Evolutionary conservation across 305 asterid species (phyloP).

Genomic region (Withania somnifera): DNA sequence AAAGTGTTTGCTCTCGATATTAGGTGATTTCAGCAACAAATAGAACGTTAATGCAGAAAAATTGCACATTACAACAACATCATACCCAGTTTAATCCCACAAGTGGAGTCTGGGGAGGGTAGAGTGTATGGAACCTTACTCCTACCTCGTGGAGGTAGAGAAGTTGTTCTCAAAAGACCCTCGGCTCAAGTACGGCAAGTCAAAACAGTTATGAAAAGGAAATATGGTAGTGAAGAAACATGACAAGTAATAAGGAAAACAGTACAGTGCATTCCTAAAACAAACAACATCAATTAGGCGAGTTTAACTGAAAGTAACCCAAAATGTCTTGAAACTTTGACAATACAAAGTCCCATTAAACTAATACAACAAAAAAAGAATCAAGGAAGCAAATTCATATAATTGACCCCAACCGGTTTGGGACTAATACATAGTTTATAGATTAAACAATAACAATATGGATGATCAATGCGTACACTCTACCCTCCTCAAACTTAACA

Average conservation of each 20-base stretch:
- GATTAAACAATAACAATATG: not conserved
- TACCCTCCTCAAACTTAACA: no score
- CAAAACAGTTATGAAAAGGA: no score
- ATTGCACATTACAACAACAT: not conserved
- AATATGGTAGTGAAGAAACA: no score
- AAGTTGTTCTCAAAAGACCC: no score
- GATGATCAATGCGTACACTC: not conserved
- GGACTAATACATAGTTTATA: not conserved
- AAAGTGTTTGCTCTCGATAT: not conserved
- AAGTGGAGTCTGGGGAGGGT: no score
- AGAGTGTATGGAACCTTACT: no score
- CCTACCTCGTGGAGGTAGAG: no score
- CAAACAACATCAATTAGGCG: not conserved
- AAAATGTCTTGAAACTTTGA: not conserved
- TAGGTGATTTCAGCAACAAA: not conserved
- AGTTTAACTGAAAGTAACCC: not conserved
- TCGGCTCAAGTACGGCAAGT: no score
- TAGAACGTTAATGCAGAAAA: not conserved
- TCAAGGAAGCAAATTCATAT: not conserved
- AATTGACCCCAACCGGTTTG: not conserved
- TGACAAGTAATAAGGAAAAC: no score
- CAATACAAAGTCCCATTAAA: not conserved
- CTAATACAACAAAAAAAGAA: not conserved
- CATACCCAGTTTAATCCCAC: no score
- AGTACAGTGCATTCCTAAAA: no score